Base-by-base conservation (phyloP, 2,329 filamentous ascomycete species). In the Immersiporthe knoxdaviesiana region DNA sequence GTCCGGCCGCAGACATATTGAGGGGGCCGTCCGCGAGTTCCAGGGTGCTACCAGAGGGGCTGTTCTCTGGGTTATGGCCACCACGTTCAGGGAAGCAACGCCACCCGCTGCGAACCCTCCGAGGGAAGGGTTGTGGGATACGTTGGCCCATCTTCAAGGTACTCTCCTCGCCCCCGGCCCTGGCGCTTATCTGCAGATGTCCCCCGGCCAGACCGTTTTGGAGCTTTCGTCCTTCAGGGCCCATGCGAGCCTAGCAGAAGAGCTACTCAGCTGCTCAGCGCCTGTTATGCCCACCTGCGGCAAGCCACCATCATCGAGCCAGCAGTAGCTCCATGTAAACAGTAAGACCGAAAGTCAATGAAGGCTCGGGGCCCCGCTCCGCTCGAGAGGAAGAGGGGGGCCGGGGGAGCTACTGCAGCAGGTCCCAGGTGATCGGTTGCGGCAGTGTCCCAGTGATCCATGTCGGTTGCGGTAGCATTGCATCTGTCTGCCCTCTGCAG, bases 391-490 rank as follows among this genome's bases (percentile, higher is more conserved):
- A n/a, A n/a, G n/a, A n/a, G 50, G 24, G 24, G 24, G n/a, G 24
- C 27, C 8, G 52, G n/a, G n/a, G n/a, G n/a, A 7, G 52, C 50
- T 54, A 54, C 60, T 24, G 60, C 37, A 44, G 39, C 39, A 32
- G 41, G 12, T 32, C 30, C 41, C 61, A 63, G 61, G 41, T 35
- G 64, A 60, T 58, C 35, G 18, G 54, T 56, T 59, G 64, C 64
- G 64, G 64, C 64, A 60, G 64, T 66, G 64, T 16, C 47, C n/a
- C 37, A 35, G 21, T 30, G 24, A 63, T 50, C 61, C 61, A 30
- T 63, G 61, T 63, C 61, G 12, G 12, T 50, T 59, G 64, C 64
- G 37, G 56, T 68, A 41, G 14, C 61, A 65, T 54, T 64, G 61
- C 61, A 47, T 8, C 35, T 35, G 35, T 62, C 16, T 62, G n/a